Conservation (phyloP, 371 early-diverging fungal species). For the Blakeslea trispora region DNA sequence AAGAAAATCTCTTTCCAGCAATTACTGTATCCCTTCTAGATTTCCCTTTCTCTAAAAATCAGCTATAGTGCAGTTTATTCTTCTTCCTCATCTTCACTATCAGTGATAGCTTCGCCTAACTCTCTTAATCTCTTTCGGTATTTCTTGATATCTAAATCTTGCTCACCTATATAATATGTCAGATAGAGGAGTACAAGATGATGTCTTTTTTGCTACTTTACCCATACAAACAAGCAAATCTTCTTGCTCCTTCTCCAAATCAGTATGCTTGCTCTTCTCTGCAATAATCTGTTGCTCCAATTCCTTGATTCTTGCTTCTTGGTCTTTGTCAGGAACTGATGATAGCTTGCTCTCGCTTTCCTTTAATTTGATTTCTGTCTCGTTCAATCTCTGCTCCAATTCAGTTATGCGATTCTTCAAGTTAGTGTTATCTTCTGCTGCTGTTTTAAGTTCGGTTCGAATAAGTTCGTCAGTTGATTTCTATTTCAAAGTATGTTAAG, state of each 20-base stretch:
- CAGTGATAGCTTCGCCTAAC: slow-evolving; percentile 59
- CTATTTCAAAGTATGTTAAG: neutral
- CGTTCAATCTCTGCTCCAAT: slow-evolving; percentile 7
- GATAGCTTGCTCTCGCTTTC: neutral
- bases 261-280: slow-evolving; percentile 39
- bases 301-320: slow-evolving; percentile 13
- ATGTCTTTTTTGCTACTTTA: slow-evolving; percentile 22
- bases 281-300: slow-evolving; percentile 42
- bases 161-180: slow-evolving; percentile 52
- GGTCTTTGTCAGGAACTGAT: slow-evolving; percentile 2
- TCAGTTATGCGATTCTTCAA: slow-evolving; percentile 14
- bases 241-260: slow-evolving; percentile 84
- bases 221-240: slow-evolving; percentile 88
- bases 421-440: slow-evolving; percentile 7
- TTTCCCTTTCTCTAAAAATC: too few species aligned
- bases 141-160: slow-evolving; percentile 68
- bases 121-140: slow-evolving; percentile 64
- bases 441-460: slow-evolving; percentile 5
- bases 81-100: slow-evolving; percentile 63
- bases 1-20: too few species aligned
- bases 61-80: slow-evolving; percentile 23
- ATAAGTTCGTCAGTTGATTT: slow-evolving; percentile 10
- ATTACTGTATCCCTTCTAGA: too few species aligned
- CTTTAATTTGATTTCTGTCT: slow-evolving; percentile 2
- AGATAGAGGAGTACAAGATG: neutral